Percentiles rank a stretch among this genome's conserved stretches.
These are phyloP conservation scores for Lablab purpureus DNA, from an alignment of 306 rosid species.

Conservation along the genomic window DNA sequence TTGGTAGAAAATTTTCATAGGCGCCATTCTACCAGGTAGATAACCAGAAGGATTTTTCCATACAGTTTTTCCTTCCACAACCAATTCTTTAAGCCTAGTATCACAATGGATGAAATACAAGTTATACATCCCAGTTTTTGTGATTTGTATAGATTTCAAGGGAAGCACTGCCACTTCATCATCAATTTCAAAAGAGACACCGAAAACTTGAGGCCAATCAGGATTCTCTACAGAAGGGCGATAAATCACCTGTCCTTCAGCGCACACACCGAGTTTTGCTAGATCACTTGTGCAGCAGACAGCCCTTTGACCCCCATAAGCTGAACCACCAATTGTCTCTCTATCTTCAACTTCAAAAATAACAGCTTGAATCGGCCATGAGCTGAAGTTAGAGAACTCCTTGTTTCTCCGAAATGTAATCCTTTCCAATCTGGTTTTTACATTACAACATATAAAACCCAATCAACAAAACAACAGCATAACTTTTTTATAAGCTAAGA, in stretches of 20 bases:
- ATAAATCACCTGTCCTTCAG: constrained; percentile 82
- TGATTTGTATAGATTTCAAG: constrained; percentile 64
- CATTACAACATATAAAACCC: constrained; percentile 30
- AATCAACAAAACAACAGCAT: constrained; percentile 38
- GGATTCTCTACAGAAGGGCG: constrained; percentile 70
- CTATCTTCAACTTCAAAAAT: constrained; percentile 98
- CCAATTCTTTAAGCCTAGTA: constrained; percentile 71
- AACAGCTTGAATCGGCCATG: constrained; percentile 76
- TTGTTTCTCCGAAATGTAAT: constrained; percentile 69
- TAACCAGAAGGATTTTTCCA: constrained; percentile 96
- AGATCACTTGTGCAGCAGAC: constrained; percentile 94
- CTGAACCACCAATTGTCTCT: constrained; percentile 93
- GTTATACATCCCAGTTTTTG: constrained; percentile 95
- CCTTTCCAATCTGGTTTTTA: constrained; percentile 81
- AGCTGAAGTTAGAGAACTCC: constrained; percentile 78
- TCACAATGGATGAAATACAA: constrained; percentile 95
- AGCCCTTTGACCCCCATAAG: constrained; percentile 98
- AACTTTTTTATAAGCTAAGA: not conserved
- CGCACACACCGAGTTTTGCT: constrained; percentile 86
- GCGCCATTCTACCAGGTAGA: constrained; percentile 99
- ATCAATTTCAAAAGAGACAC: constrained; percentile 64
- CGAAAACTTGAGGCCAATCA: constrained; percentile 86
- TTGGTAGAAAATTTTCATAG: constrained; percentile 83
- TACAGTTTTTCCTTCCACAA: constrained; percentile 85
- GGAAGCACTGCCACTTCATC: constrained; percentile 67